Percentiles rank a stretch among this genome's conserved stretches.
Conservation (phyloP, 2,329 filamentous ascomycete genomes). For the Fusarium goolgardi region DNA sequence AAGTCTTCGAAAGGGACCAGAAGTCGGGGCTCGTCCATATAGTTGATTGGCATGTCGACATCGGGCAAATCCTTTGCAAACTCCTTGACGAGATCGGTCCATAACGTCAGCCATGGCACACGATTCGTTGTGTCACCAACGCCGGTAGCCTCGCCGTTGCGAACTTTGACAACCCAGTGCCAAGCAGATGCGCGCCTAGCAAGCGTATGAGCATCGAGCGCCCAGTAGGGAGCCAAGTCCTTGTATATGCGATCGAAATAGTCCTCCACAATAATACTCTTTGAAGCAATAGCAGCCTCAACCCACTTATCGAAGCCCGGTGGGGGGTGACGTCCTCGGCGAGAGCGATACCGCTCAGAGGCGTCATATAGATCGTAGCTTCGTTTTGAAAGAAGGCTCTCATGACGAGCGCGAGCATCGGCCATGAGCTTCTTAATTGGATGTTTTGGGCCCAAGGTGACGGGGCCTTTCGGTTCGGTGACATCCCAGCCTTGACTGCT, state of each 20-base stretch:
- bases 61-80: slow-evolving; percentile 68
- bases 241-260: slow-evolving; percentile 74
- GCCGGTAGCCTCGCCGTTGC: slow-evolving; percentile 56
- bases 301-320: slow-evolving; percentile 73
- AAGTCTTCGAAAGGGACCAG: slow-evolving; percentile 69
- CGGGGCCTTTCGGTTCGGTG: slow-evolving; percentile 38
- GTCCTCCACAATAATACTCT: slow-evolving; percentile 70
- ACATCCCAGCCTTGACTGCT: slow-evolving; percentile 46
- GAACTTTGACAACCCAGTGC: slow-evolving; percentile 61
- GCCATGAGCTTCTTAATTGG: slow-evolving; percentile 64
- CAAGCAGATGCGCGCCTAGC: slow-evolving; percentile 56
- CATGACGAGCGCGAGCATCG: slow-evolving; percentile 59
- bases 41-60: slow-evolving; percentile 75
- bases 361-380: slow-evolving; percentile 63
- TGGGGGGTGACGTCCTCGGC: slow-evolving; percentile 70
- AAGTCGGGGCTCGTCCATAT: slow-evolving; percentile 72
- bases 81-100: slow-evolving; percentile 62
- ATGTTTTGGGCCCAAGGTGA: slow-evolving; percentile 52
- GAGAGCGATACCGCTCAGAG: slow-evolving; percentile 65
- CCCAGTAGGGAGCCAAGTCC: slow-evolving; percentile 72
- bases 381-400: slow-evolving; percentile 56
- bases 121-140: slow-evolving; percentile 55
- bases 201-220: slow-evolving; percentile 58
- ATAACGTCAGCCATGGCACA: slow-evolving; percentile 60
- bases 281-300: slow-evolving; percentile 61